Evolutionary conservation across 805 yeast genomes (phyloP), one percentile per base, ranked within the genome.

Genomic region (Maudiozyma barnettii): DNA sequence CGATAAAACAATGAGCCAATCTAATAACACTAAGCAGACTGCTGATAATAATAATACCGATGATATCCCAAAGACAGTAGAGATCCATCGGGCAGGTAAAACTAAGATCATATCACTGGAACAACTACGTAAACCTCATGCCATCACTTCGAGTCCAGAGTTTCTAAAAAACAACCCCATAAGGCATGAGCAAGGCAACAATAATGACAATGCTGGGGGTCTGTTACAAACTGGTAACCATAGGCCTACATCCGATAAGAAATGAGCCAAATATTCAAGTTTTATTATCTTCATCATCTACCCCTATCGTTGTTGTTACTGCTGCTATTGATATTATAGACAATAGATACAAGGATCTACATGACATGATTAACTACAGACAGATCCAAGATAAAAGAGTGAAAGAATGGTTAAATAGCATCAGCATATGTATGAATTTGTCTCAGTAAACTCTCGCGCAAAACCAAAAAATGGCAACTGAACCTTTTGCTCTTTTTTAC

Each of bases 81-180:
- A 46, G 18, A 30, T 57, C 9, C 50, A 49, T 14, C 47, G 63
- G 18, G 61, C 55, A 30, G 63, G 63, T 6, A 51, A 49, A 36
- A 43, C 41, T 3, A 56, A 50, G n/a, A 51, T 51, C 18, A 49
- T 62, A 13, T 51, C 56, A 26, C 48, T 56, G 9, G 57, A 55
- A 13, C 48, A 48, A n/a, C 36, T 62, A 19, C 47, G 57, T 22
- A 54, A 45, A 35, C 66, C 66, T 3, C 64, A 59, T 39, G 49
- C 61, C 4, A 51, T 56, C 16, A 41, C 49, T 4, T 49, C 51
- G 7, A 44, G 48, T 39, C 36, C 47, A n/a, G 16, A 37, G 16
- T 46, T 42, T 19, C n/a, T 29, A 29, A 36, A 36, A 8, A 44
- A 39, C 18, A 16, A 39, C 20, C 39, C 31, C 21, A 37, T 23